phyloP scores from a whole-genome alignment of 176 grass and related monocot species.

The Carex pumila region DNA sequence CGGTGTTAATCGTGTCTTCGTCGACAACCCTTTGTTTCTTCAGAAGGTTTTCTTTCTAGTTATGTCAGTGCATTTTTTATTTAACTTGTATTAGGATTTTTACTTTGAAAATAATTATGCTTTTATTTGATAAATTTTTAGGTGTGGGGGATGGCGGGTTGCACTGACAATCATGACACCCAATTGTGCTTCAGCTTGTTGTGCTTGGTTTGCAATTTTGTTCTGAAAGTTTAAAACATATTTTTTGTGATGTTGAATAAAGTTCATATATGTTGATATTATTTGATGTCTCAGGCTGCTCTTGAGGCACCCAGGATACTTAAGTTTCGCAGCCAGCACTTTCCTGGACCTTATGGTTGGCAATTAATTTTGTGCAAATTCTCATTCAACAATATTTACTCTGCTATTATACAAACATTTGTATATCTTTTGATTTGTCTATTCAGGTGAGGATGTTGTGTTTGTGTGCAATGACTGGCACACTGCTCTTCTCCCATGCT shows the following conservation, averaged over 20 bases:
- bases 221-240: background rate
- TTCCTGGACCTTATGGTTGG: constrained; percentile 50
- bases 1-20: too few species aligned
- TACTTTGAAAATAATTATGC: background rate
- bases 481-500: constrained; percentile 50
- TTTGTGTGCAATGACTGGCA: constrained; percentile 94
- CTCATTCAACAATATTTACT: background rate
- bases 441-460: constrained; percentile 53
- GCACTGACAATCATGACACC: constrained; percentile 55
- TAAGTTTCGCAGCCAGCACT: constrained; percentile 38
- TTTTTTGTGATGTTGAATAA: background rate
- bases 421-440: background rate
- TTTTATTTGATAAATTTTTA: constrained; percentile 10
- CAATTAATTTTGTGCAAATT: background rate
- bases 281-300: constrained; percentile 39
- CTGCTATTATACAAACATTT: background rate
- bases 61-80: too few species aligned
- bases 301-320: constrained; percentile 59
- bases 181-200: constrained; percentile 71
- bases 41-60: too few species aligned
- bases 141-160: constrained; percentile 71
- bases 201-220: constrained; percentile 42
- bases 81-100: too few species aligned
- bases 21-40: too few species aligned
- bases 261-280: constrained; percentile 3